Percentiles rank a stretch among this genome's conserved stretches.
phyloP scores from a whole-genome alignment of 2,329 filamentous ascomycete genomes.

The Fusarium phyllophilum region DNA sequence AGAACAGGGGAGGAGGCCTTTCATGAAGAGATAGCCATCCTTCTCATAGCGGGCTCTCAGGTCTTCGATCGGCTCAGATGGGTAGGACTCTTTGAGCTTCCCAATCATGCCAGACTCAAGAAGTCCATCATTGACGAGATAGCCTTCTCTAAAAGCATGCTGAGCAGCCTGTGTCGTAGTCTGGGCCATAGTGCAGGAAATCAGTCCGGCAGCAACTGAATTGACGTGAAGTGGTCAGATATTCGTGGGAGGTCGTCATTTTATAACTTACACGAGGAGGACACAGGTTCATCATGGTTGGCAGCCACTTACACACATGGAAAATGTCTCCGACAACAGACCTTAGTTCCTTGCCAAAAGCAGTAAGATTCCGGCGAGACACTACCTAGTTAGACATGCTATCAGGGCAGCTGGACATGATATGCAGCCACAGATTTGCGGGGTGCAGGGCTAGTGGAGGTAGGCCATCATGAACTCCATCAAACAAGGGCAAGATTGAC shows the following conservation, averaged over 20 bases:
- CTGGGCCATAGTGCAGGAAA: background rate
- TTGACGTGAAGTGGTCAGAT: background rate
- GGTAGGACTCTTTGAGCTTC: background rate
- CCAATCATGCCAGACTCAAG: slow-evolving; percentile 3
- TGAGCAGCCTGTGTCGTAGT: background rate
- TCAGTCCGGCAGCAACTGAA: background rate
- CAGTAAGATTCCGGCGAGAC: slow-evolving; percentile 4
- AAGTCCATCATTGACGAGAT: slow-evolving; percentile 5
- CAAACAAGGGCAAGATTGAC: background rate
- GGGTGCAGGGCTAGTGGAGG: background rate
- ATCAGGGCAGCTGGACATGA: background rate
- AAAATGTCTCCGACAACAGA: background rate
- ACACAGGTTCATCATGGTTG: background rate
- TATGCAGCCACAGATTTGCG: background rate
- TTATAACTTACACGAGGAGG: background rate
- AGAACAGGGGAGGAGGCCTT: slow-evolving; percentile 10
- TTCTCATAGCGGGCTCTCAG: slow-evolving; percentile 1
- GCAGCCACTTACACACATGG: background rate
- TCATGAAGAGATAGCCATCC: slow-evolving; percentile 15
- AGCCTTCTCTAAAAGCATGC: background rate
- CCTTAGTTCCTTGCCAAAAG: background rate
- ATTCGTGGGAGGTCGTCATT: background rate
- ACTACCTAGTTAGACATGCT: background rate
- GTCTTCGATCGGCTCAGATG: background rate
- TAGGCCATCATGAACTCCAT: background rate